These are phyloP conservation scores for Penicillium pancosmium DNA, from an alignment of 495 filamentous ascomycete species.

Conservation along the genomic window DNA sequence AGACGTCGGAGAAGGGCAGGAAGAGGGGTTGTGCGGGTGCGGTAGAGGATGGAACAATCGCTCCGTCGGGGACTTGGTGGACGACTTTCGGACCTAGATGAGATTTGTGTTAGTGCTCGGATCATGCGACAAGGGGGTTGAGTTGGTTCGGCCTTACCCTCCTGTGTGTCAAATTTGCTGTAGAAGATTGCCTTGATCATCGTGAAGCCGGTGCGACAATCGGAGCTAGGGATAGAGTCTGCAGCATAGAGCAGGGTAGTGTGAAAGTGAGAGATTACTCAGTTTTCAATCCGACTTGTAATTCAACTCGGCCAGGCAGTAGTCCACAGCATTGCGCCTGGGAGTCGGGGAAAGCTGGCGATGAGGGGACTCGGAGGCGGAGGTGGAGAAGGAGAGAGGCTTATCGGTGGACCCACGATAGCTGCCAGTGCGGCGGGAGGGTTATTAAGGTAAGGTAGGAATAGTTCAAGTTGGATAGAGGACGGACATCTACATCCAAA, in stretches of 20 bases:
- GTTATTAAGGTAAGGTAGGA: too few relatives aligned
- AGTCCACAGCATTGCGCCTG: background rate
- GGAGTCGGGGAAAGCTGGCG: background rate
- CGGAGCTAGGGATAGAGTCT: constrained; percentile 12
- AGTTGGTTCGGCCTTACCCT: constrained; percentile 58
- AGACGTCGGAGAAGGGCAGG: constrained; percentile 79
- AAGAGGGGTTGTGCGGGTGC: constrained; percentile 62
- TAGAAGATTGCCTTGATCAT: constrained; percentile 96
- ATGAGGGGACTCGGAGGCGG: background rate
- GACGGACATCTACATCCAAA: too few relatives aligned
- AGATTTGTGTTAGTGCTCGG: constrained; percentile 15
- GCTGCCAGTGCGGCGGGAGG: constrained; percentile 8
- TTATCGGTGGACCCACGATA: constrained; percentile 22
- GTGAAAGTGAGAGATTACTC: background rate
- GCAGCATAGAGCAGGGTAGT: background rate
- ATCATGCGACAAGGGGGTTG: background rate
- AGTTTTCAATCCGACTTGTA: background rate
- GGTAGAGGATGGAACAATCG: constrained; percentile 65
- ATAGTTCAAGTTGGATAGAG: too few relatives aligned
- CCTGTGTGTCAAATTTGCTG: constrained; percentile 84
- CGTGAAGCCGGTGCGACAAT: constrained; percentile 15
- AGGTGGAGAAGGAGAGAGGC: constrained; percentile 4
- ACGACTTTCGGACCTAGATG: constrained; percentile 70
- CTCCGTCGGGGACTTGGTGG: constrained; percentile 61
- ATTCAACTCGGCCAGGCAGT: background rate